phyloP scores from a whole-genome alignment of 2,329 filamentous ascomycete genomes.

The Aspergillus awamori region DNA sequence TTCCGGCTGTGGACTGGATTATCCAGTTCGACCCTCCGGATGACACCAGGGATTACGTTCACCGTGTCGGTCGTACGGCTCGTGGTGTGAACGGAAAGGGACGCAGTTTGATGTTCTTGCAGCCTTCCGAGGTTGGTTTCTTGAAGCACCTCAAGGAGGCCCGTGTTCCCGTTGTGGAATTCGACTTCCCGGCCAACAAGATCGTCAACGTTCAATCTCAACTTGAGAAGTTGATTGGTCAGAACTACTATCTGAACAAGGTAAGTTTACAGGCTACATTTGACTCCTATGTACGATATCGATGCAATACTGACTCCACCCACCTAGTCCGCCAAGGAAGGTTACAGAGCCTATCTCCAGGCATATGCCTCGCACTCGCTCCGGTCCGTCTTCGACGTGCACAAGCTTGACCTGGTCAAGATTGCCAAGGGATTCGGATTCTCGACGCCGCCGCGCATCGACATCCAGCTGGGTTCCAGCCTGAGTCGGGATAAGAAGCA shows the following conservation, averaged over 20 bases:
- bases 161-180: conserved; percentile 90
- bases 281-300: conserved; percentile 1
- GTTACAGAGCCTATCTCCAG: conserved; percentile 88
- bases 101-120: conserved; percentile 87
- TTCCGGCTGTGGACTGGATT: conserved; percentile 94
- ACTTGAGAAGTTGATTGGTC: conserved; percentile 87
- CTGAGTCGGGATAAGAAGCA: conserved; percentile 74
- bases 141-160: conserved; percentile 87
- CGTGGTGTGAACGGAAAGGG: conserved; percentile 82
- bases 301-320: conserved; percentile 8
- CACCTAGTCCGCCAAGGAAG: conserved; percentile 64
- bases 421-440: conserved; percentile 86
- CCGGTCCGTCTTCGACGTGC: conserved; percentile 80
- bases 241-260: conserved; percentile 98
- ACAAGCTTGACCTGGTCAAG: conserved; percentile 80
- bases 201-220: conserved; percentile 88
- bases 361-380: conserved; percentile 88
- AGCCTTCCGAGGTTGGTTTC: conserved; percentile 91
- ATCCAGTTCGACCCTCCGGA: conserved; percentile 94
- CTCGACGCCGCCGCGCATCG: conserved; percentile 72
- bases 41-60: conserved; percentile 88
- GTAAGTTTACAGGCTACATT: conserved; percentile 38
- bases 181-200: conserved; percentile 91
- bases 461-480: conserved; percentile 76
- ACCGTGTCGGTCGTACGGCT: conserved; percentile 93